Percentiles rank a stretch among this genome's conserved stretches.
Evolutionary conservation across 352 stramenopile species (phyloP).

Genomic region (Achlya hypogyna): DNA sequence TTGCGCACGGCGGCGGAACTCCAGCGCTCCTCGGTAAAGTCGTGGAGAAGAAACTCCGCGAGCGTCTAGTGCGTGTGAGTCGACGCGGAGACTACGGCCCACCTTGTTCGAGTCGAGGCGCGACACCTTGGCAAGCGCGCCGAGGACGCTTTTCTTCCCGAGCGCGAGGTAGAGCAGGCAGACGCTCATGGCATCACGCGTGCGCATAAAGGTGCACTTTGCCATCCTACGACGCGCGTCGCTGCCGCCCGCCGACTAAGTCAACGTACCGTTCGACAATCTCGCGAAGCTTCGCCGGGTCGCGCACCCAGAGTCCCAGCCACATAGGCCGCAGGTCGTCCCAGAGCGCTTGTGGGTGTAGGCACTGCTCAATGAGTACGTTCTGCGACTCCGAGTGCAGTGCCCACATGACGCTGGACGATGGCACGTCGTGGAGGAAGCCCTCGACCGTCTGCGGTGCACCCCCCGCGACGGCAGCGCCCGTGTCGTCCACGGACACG

Average conservation of each 20-base stretch:
- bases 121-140: constrained; percentile 62
- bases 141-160: constrained; percentile 71
- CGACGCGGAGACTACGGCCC: neutral
- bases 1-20: constrained; percentile 89
- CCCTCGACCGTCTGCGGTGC: constrained; percentile 11
- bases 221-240: constrained; percentile 54
- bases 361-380: constrained; percentile 64
- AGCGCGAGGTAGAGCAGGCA: constrained; percentile 67
- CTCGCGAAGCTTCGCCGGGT: constrained; percentile 51
- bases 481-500: constrained; percentile 6
- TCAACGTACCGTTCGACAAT: constrained; percentile 58
- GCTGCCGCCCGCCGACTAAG: no score
- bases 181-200: constrained; percentile 65
- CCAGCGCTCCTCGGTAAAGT: constrained; percentile 77
- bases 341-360: constrained; percentile 51
- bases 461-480: neutral
- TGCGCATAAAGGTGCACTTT: constrained; percentile 52
- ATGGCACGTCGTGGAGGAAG: constrained; percentile 44
- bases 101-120: constrained; percentile 66
- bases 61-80: constrained; percentile 37
- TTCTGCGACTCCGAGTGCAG: constrained; percentile 75
- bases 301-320: constrained; percentile 72
- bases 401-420: constrained; percentile 65
- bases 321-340: constrained; percentile 53
- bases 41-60: constrained; percentile 62